Conservation (phyloP, 2,329 filamentous ascomycete genomes). For the Xylaria sp. region DNA sequence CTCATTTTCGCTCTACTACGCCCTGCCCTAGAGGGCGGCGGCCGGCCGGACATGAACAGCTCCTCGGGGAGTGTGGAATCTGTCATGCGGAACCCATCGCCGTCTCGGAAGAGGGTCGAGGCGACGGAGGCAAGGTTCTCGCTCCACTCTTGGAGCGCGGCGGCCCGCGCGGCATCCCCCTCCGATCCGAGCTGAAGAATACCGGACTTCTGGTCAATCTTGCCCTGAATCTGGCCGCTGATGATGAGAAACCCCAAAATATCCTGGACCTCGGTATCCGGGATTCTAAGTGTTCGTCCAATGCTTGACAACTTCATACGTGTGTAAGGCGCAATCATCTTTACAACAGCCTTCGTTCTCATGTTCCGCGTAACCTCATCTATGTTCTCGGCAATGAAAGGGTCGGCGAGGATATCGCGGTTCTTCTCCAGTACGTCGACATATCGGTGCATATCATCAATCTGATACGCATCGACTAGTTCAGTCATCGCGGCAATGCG, state of each 20-base stretch:
- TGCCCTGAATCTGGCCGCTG: slow-evolving; percentile 78
- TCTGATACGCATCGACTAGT: slow-evolving; percentile 91
- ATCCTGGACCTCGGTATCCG: slow-evolving; percentile 85
- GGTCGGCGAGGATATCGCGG: slow-evolving; percentile 81
- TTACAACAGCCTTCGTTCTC: slow-evolving; percentile 91
- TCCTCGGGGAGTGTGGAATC: slow-evolving; percentile 24
- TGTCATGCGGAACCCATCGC: slow-evolving; percentile 23
- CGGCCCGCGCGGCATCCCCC: slow-evolving; percentile 67
- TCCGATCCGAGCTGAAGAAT: slow-evolving; percentile 73
- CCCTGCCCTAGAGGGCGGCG: background rate
- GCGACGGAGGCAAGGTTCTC: slow-evolving; percentile 65
- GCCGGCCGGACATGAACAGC: background rate
- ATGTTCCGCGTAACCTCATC: slow-evolving; percentile 98
- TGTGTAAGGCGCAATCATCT: slow-evolving; percentile 90
- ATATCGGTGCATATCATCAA: slow-evolving; percentile 88
- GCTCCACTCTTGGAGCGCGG: slow-evolving; percentile 68
- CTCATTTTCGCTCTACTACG: slow-evolving; percentile 2
- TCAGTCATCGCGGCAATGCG: slow-evolving; percentile 97
- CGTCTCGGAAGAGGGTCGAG: slow-evolving; percentile 68
- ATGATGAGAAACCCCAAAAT: slow-evolving; percentile 94
- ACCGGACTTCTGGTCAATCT: slow-evolving; percentile 83
- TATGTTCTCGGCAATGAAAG: slow-evolving; percentile 98
- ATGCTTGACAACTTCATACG: slow-evolving; percentile 86
- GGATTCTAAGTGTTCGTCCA: slow-evolving; percentile 80
- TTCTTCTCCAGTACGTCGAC: slow-evolving; percentile 82